Evolutionary conservation across 805 yeast genomes (phyloP), one percentile per base, ranked within the genome.

Genomic region (Suhomyces pyralidae): DNA sequence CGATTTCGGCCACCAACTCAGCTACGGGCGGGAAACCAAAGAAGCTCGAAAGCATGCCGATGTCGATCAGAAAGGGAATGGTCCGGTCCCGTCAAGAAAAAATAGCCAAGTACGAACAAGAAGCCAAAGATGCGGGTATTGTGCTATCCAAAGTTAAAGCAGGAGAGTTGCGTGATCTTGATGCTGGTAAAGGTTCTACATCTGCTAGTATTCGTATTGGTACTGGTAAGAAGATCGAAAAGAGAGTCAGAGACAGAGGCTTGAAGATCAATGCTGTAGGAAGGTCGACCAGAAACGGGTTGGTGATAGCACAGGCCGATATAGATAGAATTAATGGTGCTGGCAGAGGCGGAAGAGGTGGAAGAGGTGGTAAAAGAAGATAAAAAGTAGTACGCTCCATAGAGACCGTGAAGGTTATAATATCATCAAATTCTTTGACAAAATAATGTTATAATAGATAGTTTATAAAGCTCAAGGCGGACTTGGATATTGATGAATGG

Each of bases 121-220:
- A 89, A 48, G 97, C 99, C 7, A 80, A 76, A 55, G 93, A 93
- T 17, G 96, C 96, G 5, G 98, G 98, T 12, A 88, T 93, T 51
- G 80, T 94, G n/a, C 73, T 93, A 43, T 83, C 96, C 3, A 84
- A 81, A 61, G 83, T 79, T 25, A 78, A 77, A 60, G 85, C 84
- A 68, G 92, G 90, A 6, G 82, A 85, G 55, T 73, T 85, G 51
- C 76, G 94, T 61, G 74, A 74, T 51, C 63, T 81, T 57, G 76
- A 80, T 57, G 71, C 76, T 45, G 89, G 86, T 47, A 73, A 74
- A 51, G 83, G 85, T 7, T 77, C 78, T 15, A 80, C 83, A 12
- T 68, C 75, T 10, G 61, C 74, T n/a, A 76, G 81, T 40, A 81
- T 75, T 53, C 62, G 84, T 43, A 73, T 85, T 36, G 88, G 85